Conservation (phyloP, 202 grass and related monocot species). For the Panicum virgatum region DNA sequence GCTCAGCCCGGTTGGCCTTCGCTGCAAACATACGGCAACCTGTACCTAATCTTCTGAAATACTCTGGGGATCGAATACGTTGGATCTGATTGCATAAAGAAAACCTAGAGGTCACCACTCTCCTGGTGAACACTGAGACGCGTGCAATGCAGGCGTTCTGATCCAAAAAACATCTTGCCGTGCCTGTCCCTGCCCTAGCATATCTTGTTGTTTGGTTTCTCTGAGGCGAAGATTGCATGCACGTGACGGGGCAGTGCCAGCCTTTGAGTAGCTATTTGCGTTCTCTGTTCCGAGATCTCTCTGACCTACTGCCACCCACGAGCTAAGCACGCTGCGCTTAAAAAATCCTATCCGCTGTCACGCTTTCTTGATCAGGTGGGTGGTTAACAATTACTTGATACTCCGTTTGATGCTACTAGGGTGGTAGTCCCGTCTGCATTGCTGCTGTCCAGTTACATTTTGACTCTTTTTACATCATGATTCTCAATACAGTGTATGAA, state of each 20-base stretch:
- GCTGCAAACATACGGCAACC: background rate
- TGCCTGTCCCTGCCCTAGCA: background rate
- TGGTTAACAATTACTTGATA: background rate
- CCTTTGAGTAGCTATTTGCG: background rate
- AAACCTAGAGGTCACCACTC: background rate
- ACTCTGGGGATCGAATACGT: background rate
- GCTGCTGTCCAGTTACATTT: too few relatives aligned
- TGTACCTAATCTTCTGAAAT: background rate
- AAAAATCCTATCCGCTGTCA: background rate
- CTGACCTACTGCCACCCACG: background rate
- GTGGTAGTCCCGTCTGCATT: too few relatives aligned
- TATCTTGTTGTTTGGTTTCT: background rate
- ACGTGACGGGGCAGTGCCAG: background rate
- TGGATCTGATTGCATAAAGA: slow-evolving; percentile 5
- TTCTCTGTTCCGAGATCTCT: background rate
- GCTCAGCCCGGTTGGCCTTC: background rate
- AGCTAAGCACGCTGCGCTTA: background rate
- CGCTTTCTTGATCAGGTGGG: background rate
- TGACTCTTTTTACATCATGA: background rate
- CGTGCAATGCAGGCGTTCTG: background rate
- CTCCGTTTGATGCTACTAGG: background rate
- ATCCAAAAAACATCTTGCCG: background rate
- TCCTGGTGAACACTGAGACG: background rate
- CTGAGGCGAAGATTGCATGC: background rate
- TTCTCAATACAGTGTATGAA: background rate